These are phyloP conservation scores for Lactifluus subvellereus DNA, from an alignment of 768 basidiomycete species.

Conservation along the genomic window DNA sequence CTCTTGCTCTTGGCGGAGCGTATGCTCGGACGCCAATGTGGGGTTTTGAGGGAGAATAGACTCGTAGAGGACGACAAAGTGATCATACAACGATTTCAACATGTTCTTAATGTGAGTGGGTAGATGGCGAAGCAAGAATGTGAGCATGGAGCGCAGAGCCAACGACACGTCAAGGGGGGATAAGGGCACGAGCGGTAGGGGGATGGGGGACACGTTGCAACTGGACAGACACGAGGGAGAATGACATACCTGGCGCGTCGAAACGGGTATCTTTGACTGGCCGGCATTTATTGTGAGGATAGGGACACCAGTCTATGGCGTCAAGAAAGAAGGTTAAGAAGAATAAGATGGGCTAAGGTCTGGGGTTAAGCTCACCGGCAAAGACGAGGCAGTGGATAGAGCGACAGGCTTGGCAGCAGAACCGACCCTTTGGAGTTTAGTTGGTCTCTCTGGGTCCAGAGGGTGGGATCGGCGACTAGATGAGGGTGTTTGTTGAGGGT, in stretches of 20 bases:
- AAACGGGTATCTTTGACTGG: conserved; percentile 63
- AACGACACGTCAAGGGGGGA: neutral
- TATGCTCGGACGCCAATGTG: conserved; percentile 66
- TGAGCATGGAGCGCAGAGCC: conserved; percentile 4
- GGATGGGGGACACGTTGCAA: conserved; percentile 15
- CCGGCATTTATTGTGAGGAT: conserved; percentile 60
- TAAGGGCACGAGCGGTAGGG: neutral
- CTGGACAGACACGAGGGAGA: conserved; percentile 13
- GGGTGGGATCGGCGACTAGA: conserved; percentile 23
- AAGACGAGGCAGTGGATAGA: conserved; percentile 36
- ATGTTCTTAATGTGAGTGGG: conserved; percentile 43
- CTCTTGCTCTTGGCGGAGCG: conserved; percentile 75
- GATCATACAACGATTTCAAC: conserved; percentile 69
- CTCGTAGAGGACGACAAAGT: conserved; percentile 65
- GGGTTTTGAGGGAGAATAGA: conserved; percentile 48
- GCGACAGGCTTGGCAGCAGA: conserved; percentile 39
- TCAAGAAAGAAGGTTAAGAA: neutral
- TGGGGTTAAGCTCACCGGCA: conserved; percentile 25
- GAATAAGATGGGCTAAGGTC: neutral
- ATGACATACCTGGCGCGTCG: conserved; percentile 60
- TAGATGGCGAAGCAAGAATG: neutral
- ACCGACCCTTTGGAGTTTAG: conserved; percentile 57
- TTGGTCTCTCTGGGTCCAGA: conserved; percentile 39
- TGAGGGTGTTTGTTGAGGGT: neutral
- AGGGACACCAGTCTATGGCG: conserved; percentile 51